Conservation (phyloP, 2,329 filamentous ascomycete species). For the Colletotrichum falcatum region DNA sequence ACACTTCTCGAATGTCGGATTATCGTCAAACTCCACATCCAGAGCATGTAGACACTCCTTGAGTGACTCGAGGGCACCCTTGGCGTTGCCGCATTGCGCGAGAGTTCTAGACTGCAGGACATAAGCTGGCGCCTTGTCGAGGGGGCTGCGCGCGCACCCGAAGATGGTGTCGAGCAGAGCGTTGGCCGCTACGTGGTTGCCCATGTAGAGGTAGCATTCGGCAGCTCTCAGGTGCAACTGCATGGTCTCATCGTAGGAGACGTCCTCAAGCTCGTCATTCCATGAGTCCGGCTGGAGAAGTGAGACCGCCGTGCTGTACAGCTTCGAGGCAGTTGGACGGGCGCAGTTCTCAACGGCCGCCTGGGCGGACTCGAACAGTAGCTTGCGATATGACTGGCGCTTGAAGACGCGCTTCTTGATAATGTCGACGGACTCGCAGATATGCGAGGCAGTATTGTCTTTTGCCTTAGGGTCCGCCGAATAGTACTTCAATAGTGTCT, state of each 20-base stretch:
- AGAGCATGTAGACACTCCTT: constrained; percentile 78
- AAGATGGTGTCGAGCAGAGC: constrained; percentile 78
- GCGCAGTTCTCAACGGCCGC: constrained; percentile 86
- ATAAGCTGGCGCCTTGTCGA: constrained; percentile 87
- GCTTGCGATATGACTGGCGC: constrained; percentile 76
- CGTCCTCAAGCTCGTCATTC: constrained; percentile 76
- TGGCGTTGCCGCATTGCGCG: constrained; percentile 78
- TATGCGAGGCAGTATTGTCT: constrained; percentile 83
- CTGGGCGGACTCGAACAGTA: constrained; percentile 83
- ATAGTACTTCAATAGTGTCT: constrained; percentile 81
- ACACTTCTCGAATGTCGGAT: constrained; percentile 80
- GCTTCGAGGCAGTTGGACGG: constrained; percentile 83
- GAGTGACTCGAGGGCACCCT: constrained; percentile 75
- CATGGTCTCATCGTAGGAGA: constrained; percentile 87
- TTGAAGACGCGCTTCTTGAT: constrained; percentile 74
- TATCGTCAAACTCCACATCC: constrained; percentile 72
- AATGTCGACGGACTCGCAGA: constrained; percentile 80
- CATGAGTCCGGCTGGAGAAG: constrained; percentile 86
- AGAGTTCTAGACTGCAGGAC: constrained; percentile 85
- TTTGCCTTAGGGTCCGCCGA: constrained; percentile 68
- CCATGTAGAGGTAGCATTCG: constrained; percentile 85
- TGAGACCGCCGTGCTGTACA: constrained; percentile 80
- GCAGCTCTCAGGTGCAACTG: constrained; percentile 82
- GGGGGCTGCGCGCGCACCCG: constrained; percentile 73
- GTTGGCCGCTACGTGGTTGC: constrained; percentile 75